Percentiles rank a stretch among this genome's conserved stretches.
Conservation (phyloP, 179 eudicot species). For the Silene noctiflora region DNA sequence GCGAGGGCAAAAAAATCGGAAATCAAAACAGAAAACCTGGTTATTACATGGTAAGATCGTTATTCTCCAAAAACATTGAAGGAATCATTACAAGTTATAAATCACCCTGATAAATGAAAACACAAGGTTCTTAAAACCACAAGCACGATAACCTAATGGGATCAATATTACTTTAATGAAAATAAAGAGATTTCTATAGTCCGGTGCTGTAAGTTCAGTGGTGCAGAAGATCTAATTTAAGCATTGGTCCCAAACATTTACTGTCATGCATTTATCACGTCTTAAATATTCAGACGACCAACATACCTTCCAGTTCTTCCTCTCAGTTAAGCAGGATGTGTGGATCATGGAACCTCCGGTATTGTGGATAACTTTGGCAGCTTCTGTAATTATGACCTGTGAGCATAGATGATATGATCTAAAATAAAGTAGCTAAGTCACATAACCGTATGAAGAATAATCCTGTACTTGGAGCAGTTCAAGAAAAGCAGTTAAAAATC, state of each 20-base stretch:
- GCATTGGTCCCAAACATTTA: not conserved
- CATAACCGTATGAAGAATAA: not conserved
- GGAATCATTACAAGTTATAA: not conserved
- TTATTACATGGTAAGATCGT: not conserved
- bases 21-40: not conserved
- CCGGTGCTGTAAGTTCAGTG: not conserved
- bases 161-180: not conserved
- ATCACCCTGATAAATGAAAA: not conserved
- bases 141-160: not conserved
- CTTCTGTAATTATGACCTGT: slow-evolving; percentile 68
- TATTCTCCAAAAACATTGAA: not conserved
- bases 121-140: not conserved
- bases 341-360: slow-evolving; percentile 35
- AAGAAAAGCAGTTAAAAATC: not conserved
- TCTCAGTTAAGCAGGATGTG: slow-evolving; percentile 46
- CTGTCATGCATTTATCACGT: not conserved
- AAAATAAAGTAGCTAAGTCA: not conserved
- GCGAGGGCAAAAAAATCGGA: not conserved
- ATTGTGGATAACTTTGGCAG: slow-evolving; percentile 61
- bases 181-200: not conserved
- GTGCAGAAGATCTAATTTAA: not conserved
- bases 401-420: not conserved
- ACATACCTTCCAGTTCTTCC: slow-evolving; percentile 62
- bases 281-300: not conserved
- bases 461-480: not conserved